Percentiles rank a stretch among this genome's conserved stretches.
Evolutionary conservation across 2,329 filamentous ascomycete genomes (phyloP).

Genomic region (Orbilia javanica): DNA sequence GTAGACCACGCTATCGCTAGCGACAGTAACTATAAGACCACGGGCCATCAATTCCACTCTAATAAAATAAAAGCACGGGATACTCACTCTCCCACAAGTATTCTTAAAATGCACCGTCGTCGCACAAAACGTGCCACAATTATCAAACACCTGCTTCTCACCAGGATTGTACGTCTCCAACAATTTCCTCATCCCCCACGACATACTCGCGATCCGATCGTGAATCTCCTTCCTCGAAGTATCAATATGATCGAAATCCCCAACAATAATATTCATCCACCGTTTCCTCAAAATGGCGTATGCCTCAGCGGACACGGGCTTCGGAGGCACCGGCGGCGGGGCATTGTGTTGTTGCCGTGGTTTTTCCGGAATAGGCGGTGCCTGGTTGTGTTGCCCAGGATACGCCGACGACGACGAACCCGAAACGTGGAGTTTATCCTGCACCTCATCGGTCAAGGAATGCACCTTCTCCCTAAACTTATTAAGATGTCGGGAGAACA

Average conservation of each 20-base stretch:
- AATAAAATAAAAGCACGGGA: too few species aligned
- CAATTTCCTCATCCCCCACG: neutral
- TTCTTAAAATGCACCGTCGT: constrained; percentile 23
- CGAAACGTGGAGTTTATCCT: neutral
- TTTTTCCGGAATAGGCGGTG: neutral
- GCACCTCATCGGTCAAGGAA: constrained; percentile 3
- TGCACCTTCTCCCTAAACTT: constrained; percentile 24
- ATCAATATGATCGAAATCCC: constrained; percentile 26
- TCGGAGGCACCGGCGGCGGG: constrained; percentile 19
- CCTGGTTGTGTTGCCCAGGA: neutral
- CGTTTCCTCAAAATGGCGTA: constrained; percentile 30
- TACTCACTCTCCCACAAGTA: constrained; percentile 17
- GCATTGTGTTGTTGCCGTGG: neutral
- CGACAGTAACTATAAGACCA: too few species aligned
- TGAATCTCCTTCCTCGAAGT: neutral
- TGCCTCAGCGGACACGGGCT: constrained; percentile 9
- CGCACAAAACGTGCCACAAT: constrained; percentile 14
- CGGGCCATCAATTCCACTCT: too few species aligned
- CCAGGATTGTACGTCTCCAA: constrained; percentile 1
- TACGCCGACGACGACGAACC: neutral
- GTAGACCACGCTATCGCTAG: constrained; percentile 34
- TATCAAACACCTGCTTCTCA: constrained; percentile 25
- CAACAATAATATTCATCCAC: constrained; percentile 35
- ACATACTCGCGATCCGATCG: neutral
- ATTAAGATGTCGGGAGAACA: constrained; percentile 4